Percentiles rank a stretch among this genome's conserved stretches.
Conservation (phyloP, 1,284 basidiomycete species). For the Leccinum pallidistipes region DNA sequence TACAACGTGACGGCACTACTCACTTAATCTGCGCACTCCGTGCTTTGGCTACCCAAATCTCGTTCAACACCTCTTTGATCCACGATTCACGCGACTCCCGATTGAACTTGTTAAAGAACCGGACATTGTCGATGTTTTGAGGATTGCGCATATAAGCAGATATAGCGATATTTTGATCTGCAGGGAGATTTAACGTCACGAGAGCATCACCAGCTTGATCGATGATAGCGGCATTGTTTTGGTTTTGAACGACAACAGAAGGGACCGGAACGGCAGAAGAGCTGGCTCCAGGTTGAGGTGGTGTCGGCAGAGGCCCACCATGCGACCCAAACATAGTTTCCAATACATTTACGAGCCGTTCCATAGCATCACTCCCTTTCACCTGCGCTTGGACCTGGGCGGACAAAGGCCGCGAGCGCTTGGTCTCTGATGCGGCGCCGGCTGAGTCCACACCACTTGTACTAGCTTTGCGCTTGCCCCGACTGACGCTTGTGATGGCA, state of each 20-base stretch:
- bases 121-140: not conserved
- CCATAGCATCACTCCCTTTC: not conserved
- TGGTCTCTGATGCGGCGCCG: not conserved
- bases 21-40: not conserved
- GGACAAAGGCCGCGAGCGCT: not conserved
- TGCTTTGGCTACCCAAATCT: not conserved
- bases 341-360: not conserved
- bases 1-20: not conserved
- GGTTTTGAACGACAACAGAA: not conserved
- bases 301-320: not conserved
- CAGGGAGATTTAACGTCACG: not conserved
- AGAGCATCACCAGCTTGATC: not conserved
- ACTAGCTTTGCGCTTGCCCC: not conserved
- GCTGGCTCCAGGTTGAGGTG: not conserved
- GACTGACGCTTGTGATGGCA: not conserved
- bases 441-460: not conserved
- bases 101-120: not conserved
- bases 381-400: not conserved
- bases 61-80: not conserved
- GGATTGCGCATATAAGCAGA: conserved; percentile 1
- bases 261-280: not conserved
- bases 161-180: not conserved
- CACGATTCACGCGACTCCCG: not conserved
- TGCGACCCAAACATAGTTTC: not conserved
- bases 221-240: not conserved